A percentile compares a stretch with the other conserved stretches of the same genome.
phyloP scores from a whole-genome alignment of 2,329 filamentous ascomycete genomes.

The Aotearoamyces nothofagi region DNA sequence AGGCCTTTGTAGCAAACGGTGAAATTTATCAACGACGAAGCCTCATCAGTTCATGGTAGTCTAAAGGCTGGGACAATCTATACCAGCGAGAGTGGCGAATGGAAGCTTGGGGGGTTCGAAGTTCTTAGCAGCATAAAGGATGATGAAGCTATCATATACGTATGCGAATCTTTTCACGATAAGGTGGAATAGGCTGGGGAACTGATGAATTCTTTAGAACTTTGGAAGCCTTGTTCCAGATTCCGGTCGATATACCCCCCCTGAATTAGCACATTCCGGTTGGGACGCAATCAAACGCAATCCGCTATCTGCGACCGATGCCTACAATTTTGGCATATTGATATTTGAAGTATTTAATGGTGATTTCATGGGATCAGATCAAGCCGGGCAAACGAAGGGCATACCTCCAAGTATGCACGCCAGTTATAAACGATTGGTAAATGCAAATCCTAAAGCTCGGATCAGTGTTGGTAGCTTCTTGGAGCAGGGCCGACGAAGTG shows the following conservation, averaged over 20 bases:
- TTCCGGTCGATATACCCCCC: constrained; percentile 68
- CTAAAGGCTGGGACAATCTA: constrained; percentile 78
- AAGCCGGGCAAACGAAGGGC: constrained; percentile 71
- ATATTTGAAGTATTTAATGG: constrained; percentile 90
- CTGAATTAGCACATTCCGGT: constrained; percentile 72
- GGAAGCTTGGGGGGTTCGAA: constrained; percentile 92
- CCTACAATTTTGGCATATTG: constrained; percentile 72
- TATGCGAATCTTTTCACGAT: constrained; percentile 21
- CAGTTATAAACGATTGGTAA: constrained; percentile 79
- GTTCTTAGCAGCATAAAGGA: constrained; percentile 91
- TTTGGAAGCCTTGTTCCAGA: constrained; percentile 83
- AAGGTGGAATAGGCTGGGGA: too few relatives aligned
- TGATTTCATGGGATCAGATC: constrained; percentile 58
- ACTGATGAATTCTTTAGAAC: too few relatives aligned
- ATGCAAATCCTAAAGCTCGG: constrained; percentile 77
- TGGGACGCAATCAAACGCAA: constrained; percentile 84
- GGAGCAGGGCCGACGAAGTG: constrained; percentile 69
- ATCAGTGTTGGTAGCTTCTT: constrained; percentile 75
- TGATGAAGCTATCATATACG: constrained; percentile 84
- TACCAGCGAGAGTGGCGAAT: constrained; percentile 91
- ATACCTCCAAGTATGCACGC: constrained; percentile 81
- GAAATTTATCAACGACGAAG: constrained; percentile 93
- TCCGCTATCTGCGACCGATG: constrained; percentile 68
- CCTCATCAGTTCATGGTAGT: constrained; percentile 78
- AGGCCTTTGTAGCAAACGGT: constrained; percentile 53